Conservation (phyloP, 2,329 filamentous ascomycete genomes). For the Knoxdaviesia capensis region DNA sequence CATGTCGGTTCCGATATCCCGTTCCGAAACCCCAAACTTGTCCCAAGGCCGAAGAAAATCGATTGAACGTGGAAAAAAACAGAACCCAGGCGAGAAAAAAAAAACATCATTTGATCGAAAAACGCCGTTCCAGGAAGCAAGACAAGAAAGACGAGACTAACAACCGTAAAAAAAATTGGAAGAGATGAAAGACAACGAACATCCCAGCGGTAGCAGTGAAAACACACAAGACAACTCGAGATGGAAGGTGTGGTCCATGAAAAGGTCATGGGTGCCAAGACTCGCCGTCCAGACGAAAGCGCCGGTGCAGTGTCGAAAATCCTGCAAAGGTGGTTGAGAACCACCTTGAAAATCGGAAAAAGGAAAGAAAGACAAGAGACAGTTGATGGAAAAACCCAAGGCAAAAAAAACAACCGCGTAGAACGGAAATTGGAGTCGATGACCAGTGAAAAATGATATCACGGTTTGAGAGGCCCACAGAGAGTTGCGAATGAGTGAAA, state of each 20-base stretch:
- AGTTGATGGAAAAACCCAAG: not conserved
- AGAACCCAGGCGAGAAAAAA: not conserved
- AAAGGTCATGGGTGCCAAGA: not conserved
- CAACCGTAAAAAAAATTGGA: not conserved
- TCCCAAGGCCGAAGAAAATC: too few species aligned
- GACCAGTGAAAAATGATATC: too few species aligned
- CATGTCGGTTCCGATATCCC: too few species aligned
- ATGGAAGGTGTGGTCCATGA: not conserved
- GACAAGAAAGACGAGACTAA: not conserved
- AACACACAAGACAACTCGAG: slow-evolving; percentile 10
- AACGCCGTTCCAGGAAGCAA: not conserved
- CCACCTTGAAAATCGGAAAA: not conserved
- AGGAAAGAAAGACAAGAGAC: not conserved
- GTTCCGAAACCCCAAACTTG: too few species aligned
- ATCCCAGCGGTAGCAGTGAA: slow-evolving; percentile 20
- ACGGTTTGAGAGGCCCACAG: too few species aligned
- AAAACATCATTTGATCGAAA: not conserved
- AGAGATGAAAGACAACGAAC: not conserved
- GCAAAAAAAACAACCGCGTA: not conserved
- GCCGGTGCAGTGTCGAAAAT: too few species aligned
- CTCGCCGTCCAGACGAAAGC: not conserved
- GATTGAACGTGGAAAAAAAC: not conserved
- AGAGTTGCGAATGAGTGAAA: too few species aligned
- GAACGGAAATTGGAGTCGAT: too few species aligned
- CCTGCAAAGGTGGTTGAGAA: too few species aligned